These are phyloP conservation scores for Chaetomiaceae sp. DNA, from an alignment of 2,329 filamentous ascomycete species.

Conservation along the genomic window DNA sequence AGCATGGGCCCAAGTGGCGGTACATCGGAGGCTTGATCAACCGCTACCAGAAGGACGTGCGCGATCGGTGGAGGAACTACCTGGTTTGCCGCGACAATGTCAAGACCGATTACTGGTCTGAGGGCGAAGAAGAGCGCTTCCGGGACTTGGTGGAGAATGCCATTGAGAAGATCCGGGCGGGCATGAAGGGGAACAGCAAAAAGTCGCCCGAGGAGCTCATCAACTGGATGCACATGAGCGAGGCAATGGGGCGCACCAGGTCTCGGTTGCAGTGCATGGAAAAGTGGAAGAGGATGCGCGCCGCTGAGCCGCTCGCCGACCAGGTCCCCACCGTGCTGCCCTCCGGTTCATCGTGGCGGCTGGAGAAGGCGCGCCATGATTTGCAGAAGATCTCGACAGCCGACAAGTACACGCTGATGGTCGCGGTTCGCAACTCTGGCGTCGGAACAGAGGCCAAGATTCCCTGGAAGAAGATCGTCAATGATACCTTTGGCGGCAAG, in stretches of 20 bases:
- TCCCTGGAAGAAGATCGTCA: slow-evolving; percentile 38
- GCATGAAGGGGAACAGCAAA: slow-evolving; percentile 32
- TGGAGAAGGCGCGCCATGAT: slow-evolving; percentile 41
- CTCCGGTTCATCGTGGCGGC: slow-evolving; percentile 37
- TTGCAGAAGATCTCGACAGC: slow-evolving; percentile 39
- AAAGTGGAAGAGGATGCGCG: slow-evolving; percentile 58
- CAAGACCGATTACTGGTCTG: slow-evolving; percentile 54
- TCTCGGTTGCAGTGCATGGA: slow-evolving; percentile 63
- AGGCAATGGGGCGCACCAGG: slow-evolving; percentile 56
- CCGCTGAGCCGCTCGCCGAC: slow-evolving; percentile 25
- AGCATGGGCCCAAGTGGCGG: slow-evolving; percentile 56
- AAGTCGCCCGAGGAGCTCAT: slow-evolving; percentile 50
- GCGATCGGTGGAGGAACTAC: slow-evolving; percentile 68
- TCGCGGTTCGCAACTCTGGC: slow-evolving; percentile 40
- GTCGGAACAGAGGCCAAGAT: slow-evolving; percentile 44
- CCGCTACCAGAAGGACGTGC: slow-evolving; percentile 60
- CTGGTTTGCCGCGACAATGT: slow-evolving; percentile 53
- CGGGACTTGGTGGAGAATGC: slow-evolving; percentile 49
- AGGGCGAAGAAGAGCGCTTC: slow-evolving; percentile 55
- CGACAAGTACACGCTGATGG: slow-evolving; percentile 43
- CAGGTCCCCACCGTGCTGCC: slow-evolving; percentile 16
- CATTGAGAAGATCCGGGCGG: slow-evolving; percentile 44
- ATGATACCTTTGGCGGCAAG: slow-evolving; percentile 12
- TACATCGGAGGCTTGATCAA: slow-evolving; percentile 58
- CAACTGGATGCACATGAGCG: slow-evolving; percentile 62